Evolutionary conservation across 148 eudicot genomes (phyloP).

Genomic region (Persicaria tinctoria): DNA sequence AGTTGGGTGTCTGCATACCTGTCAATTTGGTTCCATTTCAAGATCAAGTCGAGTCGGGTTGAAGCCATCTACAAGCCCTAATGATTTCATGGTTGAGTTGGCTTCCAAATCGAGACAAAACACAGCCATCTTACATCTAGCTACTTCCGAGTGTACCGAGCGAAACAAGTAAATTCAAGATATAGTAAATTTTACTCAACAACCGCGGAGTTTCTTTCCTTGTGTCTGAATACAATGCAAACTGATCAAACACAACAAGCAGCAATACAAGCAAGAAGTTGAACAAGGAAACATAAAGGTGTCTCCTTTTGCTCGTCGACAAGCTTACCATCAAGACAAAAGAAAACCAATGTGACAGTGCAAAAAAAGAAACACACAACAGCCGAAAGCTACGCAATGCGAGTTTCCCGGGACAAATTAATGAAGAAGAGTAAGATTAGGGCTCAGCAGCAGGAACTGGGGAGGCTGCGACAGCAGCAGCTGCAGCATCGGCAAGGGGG

Average conservation of each 20-base stretch:
- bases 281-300: background rate
- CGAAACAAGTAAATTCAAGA: background rate
- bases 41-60: background rate
- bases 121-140: background rate
- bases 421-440: background rate
- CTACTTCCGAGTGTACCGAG: background rate
- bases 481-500: conserved; percentile 13
- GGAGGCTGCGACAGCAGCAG: conserved; percentile 18
- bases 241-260: conserved; percentile 8
- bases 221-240: conserved; percentile 1
- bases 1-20: background rate
- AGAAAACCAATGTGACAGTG: background rate
- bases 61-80: background rate
- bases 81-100: too few species aligned
- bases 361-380: background rate
- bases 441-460: conserved; percentile 20
- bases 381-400: background rate
- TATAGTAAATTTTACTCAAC: conserved; percentile 1
- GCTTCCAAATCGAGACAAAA: background rate
- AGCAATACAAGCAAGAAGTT: conserved; percentile 10
- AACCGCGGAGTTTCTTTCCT: background rate
- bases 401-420: conserved; percentile 2
- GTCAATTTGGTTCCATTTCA: conserved; percentile 6
- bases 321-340: background rate
- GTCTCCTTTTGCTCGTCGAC: background rate